Conservation (phyloP, 345 rosid species). For the Noccaea caerulescens region DNA sequence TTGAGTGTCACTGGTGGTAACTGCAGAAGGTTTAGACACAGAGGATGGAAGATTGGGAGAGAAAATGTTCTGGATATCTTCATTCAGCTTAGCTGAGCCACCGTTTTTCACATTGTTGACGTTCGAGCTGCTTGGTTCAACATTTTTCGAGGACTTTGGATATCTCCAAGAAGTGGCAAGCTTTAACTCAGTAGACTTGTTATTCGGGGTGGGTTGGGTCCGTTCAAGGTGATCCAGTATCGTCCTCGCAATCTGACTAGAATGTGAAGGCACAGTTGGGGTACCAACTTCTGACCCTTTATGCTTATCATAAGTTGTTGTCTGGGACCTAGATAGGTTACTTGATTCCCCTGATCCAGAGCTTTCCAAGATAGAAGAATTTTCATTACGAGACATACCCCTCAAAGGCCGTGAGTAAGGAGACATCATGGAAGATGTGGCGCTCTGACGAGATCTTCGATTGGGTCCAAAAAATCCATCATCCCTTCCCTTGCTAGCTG, state of each 20-base stretch:
- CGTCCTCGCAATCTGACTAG: constrained; percentile 76
- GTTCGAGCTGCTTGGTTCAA: constrained; percentile 43
- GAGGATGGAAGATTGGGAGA: constrained; percentile 42
- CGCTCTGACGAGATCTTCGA: constrained; percentile 55
- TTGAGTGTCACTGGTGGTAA: constrained; percentile 38
- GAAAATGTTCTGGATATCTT: constrained; percentile 43
- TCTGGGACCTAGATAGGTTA: constrained; percentile 47
- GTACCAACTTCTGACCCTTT: constrained; percentile 50
- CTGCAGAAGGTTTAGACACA: constrained; percentile 45
- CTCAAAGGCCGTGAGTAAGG: constrained; percentile 47
- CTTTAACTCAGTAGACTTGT: constrained; percentile 73
- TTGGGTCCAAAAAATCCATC: constrained; percentile 77
- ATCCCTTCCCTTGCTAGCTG: constrained; percentile 48
- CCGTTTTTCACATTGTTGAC: constrained; percentile 41
- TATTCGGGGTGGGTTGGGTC: constrained; percentile 64
- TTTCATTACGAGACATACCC: constrained; percentile 48
- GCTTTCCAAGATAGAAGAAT: constrained; percentile 46
- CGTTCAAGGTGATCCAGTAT: constrained; percentile 85
- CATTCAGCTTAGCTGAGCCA: constrained; percentile 45
- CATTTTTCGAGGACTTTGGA: constrained; percentile 47
- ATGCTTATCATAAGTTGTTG: constrained; percentile 43
- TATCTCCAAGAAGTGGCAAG: constrained; percentile 64
- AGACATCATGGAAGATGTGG: constrained; percentile 37
- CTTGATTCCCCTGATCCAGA: constrained; percentile 53
- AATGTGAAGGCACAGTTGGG: constrained; percentile 68